Evolutionary conservation across 495 filamentous ascomycete genomes (phyloP), one percentile per base, ranked within the genome.

Genomic region (Lasiosphaeria hispida): DNA sequence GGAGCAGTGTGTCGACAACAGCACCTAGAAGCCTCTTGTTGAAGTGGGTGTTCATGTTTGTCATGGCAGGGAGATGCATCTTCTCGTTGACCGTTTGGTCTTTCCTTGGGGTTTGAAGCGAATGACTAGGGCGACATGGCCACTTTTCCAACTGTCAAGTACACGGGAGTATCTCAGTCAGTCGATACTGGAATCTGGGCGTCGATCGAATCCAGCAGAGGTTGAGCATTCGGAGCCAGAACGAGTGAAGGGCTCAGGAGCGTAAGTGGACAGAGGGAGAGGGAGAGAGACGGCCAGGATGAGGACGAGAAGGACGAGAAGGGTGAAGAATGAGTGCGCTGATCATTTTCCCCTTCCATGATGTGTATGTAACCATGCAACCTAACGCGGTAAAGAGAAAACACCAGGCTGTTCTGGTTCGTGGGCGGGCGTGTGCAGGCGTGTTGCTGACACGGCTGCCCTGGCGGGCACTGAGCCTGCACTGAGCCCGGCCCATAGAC

Each of bases 331-430:
- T 19, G 37, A 7, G 45, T 13, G 41, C 10, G 55, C n/a, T 34
- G 55, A 57, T 57, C 55, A 34, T 35, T 50, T 48, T 3, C 53
- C 53, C 33, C 35, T 40, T 57, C 41, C 55, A 48, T 36, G 35
- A 14, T 19, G 35, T 5, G 23, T 30, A 30, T 30, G 23, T 5
- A 30, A 30, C 18, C 18, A 49, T 57, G 44, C 44, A 39, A 39
- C 47, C 55, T 13, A 34, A n/a, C 44, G 3, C 14, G 52, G 19
- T 7, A 11, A 30, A 30, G 49, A 23, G 3, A 39, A 14, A 19
- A 7, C 15, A 19, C 14, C 49, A 15, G 15, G 36, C 30, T 19
- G 11, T 40, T 15, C 36, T 36, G 49, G 11, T 52, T 37, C 6
- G 49, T 52, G 49, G 49, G 35, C 18, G 15, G 42, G 17, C 14